A percentile compares a stretch with the other conserved stretches of the same genome.
phyloP scores from a whole-genome alignment of 176 grass and related monocot genomes.

The Elaeis guineensis region DNA sequence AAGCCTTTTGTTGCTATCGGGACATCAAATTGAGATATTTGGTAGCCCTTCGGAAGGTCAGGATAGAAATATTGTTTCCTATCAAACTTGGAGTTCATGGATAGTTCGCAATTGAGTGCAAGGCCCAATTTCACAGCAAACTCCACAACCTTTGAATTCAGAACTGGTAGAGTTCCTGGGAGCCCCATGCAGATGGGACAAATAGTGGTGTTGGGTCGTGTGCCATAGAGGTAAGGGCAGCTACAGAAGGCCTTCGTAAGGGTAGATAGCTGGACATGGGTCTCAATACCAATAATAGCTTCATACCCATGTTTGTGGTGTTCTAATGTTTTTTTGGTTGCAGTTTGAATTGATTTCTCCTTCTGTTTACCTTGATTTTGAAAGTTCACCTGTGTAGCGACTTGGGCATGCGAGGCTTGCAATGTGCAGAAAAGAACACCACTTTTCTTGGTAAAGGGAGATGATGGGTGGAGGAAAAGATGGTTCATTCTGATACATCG shows the following conservation, averaged over 20 bases:
- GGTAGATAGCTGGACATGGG: slow-evolving; percentile 76
- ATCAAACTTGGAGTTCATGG: slow-evolving; percentile 83
- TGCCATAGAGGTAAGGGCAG: slow-evolving; percentile 66
- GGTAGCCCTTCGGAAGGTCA: slow-evolving; percentile 90
- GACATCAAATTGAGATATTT: slow-evolving; percentile 94
- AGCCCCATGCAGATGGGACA: slow-evolving; percentile 90
- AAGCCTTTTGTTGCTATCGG: slow-evolving; percentile 70
- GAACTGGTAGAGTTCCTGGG: slow-evolving; percentile 64
- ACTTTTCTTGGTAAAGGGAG: slow-evolving; percentile 6
- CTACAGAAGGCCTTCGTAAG: slow-evolving; percentile 79
- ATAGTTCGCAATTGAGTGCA: slow-evolving; percentile 73
- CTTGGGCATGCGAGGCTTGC: slow-evolving; percentile 3
- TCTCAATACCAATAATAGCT: slow-evolving; percentile 84
- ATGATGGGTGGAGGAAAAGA: background rate
- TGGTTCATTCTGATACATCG: slow-evolving; percentile 36
- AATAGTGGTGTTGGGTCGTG: slow-evolving; percentile 65
- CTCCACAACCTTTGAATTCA: slow-evolving; percentile 70
- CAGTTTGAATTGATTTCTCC: slow-evolving; percentile 35
- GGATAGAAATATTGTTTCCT: slow-evolving; percentile 98
- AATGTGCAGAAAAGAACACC: slow-evolving; percentile 28
- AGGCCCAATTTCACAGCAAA: slow-evolving; percentile 75
- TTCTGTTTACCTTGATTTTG: slow-evolving; percentile 27
- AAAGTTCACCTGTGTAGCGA: slow-evolving; percentile 18
- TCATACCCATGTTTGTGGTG: slow-evolving; percentile 65
- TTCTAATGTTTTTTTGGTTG: slow-evolving; percentile 32